Evolutionary conservation across 352 stramenopile species (phyloP), one percentile per base, ranked within the genome.

Genomic region (Phytophthora nicotianae): DNA sequence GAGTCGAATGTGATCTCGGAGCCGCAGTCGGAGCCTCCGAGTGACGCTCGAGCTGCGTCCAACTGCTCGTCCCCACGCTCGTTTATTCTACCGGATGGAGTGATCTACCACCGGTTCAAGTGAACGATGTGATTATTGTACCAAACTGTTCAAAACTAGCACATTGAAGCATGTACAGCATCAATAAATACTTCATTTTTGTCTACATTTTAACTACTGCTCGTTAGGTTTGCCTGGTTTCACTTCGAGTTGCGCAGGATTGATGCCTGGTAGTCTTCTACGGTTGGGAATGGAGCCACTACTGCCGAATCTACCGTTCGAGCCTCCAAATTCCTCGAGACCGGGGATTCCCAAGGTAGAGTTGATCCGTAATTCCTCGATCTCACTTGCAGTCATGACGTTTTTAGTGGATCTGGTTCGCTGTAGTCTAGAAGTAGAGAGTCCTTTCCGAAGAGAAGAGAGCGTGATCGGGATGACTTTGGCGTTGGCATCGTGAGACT

Each of bases 401-500:
- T 40, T 40, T 9, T 48, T 67, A 19, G 41, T 50, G 5, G 56
- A 55, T 5, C 59, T 51, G 17, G 40, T 14, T 23, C 64, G 58
- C 38, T 68, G 58, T 5, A 55, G 58, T 42, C 58, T 68, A 4
- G 64, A 68, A 11, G 64, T 72, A 1, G 64, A 68, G 14, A 72
- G 52, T 21, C 62, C 62, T 29, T 57, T 58, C 0, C 58, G 62
- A 24, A 70, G 16, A 4, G 72, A 75, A n/a, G 78, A 89, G 0
- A 90, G 49, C 14, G 74, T 59, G 43, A 90, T 88, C 5, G 80
- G 80, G 41, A 91, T 91, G 3, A 65, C 74, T 32, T 84, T 89
- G 24, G 74, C 80, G 33, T 82, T 85, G 10, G 68, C 71, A 52
- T 86, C 70, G 51, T 90, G 80, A 5, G 80, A 86, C 23, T 82